These are phyloP conservation scores for Aspergillus leporis DNA, from an alignment of 495 filamentous ascomycete species.

Conservation along the genomic window DNA sequence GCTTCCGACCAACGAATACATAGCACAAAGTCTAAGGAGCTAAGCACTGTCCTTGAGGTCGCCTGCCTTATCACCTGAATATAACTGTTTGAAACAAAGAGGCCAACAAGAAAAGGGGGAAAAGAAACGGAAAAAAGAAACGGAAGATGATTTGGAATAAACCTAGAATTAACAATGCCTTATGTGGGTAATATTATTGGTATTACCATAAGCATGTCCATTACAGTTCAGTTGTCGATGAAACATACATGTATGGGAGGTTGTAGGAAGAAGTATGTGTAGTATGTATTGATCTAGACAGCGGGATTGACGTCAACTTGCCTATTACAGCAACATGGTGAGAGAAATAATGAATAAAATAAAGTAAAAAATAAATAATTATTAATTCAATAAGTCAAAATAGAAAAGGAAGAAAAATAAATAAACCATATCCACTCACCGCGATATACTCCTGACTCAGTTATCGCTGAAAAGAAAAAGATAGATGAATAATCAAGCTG, in stretches of 20 bases:
- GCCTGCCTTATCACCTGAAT: not conserved
- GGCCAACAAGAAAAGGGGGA: not conserved
- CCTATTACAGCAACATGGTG: not conserved
- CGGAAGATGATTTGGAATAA: not conserved
- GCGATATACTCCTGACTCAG: no score
- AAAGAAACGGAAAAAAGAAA: not conserved
- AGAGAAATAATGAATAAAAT: not conserved
- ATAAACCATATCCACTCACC: not conserved
- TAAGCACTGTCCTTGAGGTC: not conserved
- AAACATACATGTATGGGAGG: not conserved
- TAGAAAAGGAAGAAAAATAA: not conserved
- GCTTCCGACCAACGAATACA: constrained; percentile 2
- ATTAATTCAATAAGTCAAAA: not conserved
- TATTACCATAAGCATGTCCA: not conserved
- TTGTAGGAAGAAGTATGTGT: not conserved
- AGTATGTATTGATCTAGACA: not conserved
- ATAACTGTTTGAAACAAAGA: not conserved
- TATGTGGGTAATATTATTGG: constrained; percentile 3
- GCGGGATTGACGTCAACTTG: constrained; percentile 2
- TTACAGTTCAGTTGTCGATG: constrained; percentile 1
- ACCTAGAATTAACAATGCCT: not conserved
- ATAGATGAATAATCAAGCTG: not conserved
- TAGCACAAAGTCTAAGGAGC: constrained; percentile 4
- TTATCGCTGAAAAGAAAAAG: not conserved
- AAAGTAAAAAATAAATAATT: not conserved